phyloP scores from a whole-genome alignment of 805 yeast genomes.

The Yarrowia bubula region DNA sequence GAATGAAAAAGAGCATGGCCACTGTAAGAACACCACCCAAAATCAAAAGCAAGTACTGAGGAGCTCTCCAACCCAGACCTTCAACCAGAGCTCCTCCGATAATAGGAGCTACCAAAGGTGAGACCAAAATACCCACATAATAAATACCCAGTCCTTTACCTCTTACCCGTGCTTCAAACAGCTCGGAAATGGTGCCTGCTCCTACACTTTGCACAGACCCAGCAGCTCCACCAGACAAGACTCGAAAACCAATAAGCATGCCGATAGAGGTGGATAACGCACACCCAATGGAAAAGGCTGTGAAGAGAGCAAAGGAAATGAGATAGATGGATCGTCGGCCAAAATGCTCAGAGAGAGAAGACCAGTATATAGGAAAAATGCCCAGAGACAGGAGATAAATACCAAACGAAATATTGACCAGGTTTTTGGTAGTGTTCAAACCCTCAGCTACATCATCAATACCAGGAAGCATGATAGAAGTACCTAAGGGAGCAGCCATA shows the following conservation, averaged over 20 bases:
- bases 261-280: conserved; percentile 62
- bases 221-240: conserved; percentile 74
- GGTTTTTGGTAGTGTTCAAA: conserved; percentile 54
- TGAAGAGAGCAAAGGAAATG: conserved; percentile 59
- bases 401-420: conserved; percentile 78
- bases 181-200: conserved; percentile 81
- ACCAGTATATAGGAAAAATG: conserved; percentile 87
- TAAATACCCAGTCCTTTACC: conserved; percentile 78
- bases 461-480: conserved; percentile 79
- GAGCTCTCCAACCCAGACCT: conserved; percentile 83
- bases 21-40: conserved; percentile 55
- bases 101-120: conserved; percentile 78
- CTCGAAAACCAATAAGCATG: conserved; percentile 64
- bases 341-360: conserved; percentile 66
- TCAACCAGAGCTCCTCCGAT: conserved; percentile 71
- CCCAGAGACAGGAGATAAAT: conserved; percentile 72
- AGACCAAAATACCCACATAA: conserved; percentile 77
- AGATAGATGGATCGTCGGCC: conserved; percentile 77
- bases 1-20: conserved; percentile 56
- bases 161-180: conserved; percentile 63
- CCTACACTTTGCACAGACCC: conserved; percentile 88
- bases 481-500: conserved; percentile 84
- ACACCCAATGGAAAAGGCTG: conserved; percentile 69
- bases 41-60: conserved; percentile 80
- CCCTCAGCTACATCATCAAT: conserved; percentile 56